Evolutionary conservation across 2,329 filamentous ascomycete species (phyloP).

Genomic region (Ophiostoma sp.): DNA sequence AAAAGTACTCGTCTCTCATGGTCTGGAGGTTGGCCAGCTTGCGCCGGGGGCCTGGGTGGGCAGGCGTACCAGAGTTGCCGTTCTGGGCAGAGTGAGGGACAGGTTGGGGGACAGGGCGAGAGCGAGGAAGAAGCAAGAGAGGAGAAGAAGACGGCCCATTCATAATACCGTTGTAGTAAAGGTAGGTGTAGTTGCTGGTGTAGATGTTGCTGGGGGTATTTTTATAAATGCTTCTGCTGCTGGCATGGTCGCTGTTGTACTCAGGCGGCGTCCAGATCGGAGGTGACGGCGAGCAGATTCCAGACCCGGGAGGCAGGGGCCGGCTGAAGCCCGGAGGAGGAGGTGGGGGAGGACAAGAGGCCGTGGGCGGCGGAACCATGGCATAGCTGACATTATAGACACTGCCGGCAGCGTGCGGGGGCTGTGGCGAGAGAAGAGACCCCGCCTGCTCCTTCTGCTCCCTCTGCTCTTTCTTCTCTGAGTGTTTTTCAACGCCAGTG

Average conservation of each 20-base stretch:
- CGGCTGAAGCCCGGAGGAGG: not conserved
- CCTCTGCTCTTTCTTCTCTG: not conserved
- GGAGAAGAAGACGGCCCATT: not conserved
- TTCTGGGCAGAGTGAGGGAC: not conserved
- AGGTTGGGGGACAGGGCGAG: too few relatives aligned
- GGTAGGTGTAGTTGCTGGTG: not conserved
- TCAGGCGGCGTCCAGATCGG: not conserved
- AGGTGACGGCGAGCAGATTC: not conserved
- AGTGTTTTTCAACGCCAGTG: too few relatives aligned
- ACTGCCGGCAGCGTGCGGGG: not conserved
- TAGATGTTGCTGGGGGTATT: not conserved
- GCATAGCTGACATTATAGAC: not conserved
- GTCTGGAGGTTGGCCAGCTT: not conserved
- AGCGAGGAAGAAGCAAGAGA: too few relatives aligned
- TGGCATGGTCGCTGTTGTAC: not conserved
- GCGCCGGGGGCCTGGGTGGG: not conserved
- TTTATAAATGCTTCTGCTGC: not conserved
- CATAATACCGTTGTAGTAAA: not conserved
- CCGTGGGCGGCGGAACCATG: not conserved
- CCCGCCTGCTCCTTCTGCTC: not conserved
- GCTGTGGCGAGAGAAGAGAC: not conserved
- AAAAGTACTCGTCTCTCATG: conserved; percentile 25
- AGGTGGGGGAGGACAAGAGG: not conserved
- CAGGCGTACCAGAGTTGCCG: not conserved
- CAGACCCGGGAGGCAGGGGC: not conserved